These are phyloP conservation scores for Amanita rimosa DNA, from an alignment of 768 basidiomycete genomes.

Conservation along the genomic window DNA sequence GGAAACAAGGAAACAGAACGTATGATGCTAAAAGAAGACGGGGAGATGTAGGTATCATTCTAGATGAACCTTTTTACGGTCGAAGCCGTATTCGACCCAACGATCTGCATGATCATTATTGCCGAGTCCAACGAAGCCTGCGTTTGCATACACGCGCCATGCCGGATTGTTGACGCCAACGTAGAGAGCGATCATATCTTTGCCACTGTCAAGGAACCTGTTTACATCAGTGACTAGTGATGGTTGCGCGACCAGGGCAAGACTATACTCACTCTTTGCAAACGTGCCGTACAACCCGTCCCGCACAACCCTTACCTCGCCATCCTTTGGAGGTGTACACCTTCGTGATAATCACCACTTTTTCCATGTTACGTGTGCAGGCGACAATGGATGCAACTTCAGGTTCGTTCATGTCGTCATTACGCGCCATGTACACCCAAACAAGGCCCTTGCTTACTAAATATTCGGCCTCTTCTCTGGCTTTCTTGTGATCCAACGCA, in stretches of 20 bases:
- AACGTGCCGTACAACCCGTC: conserved; percentile 47
- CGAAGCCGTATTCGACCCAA: conserved; percentile 62
- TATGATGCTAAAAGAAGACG: too few species aligned
- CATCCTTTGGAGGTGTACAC: conserved; percentile 50
- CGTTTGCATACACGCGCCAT: conserved; percentile 43
- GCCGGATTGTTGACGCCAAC: conserved; percentile 49
- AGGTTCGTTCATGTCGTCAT: conserved; percentile 10
- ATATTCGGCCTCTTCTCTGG: conserved; percentile 36
- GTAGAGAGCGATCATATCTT: conserved; percentile 48
- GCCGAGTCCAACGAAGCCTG: conserved; percentile 57
- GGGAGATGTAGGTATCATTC: too few species aligned
- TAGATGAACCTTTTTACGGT: conserved; percentile 30
- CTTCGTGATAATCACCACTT: conserved; percentile 57
- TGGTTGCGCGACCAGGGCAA: not conserved
- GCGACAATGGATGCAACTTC: conserved; percentile 59
- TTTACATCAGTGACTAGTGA: conserved; percentile 9
- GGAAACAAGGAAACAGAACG: too few species aligned
- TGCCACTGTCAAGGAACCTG: conserved; percentile 14
- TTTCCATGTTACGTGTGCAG: conserved; percentile 49
- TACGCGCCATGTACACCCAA: conserved; percentile 50
- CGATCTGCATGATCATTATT: conserved; percentile 15
- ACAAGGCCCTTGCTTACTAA: conserved; percentile 35
- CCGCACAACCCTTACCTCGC: conserved; percentile 46
- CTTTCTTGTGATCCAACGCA: conserved; percentile 25
- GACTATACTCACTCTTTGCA: conserved; percentile 34